Evolutionary conservation across 1,284 basidiomycete species (phyloP).

Genomic region (Microbotryum scabiosae): DNA sequence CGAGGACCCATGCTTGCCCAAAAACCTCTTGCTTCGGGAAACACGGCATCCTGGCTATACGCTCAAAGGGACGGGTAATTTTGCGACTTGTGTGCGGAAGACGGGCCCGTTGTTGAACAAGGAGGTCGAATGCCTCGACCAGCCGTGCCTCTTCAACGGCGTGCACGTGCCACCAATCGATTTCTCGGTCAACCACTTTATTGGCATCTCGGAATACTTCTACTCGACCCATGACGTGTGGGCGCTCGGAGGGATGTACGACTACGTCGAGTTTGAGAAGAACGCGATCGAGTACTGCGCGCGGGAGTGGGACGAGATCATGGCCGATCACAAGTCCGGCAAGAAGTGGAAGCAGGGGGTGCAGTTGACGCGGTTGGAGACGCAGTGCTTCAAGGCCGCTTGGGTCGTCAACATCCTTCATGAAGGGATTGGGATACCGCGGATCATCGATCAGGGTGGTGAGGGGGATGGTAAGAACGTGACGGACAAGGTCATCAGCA

Average conservation of each 20-base stretch:
- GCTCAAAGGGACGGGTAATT: slow-evolving; percentile 83
- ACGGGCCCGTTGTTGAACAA: slow-evolving; percentile 79
- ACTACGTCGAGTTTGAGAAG: slow-evolving; percentile 90
- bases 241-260: slow-evolving; percentile 78
- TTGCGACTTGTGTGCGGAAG: slow-evolving; percentile 67
- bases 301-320: slow-evolving; percentile 67
- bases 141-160: slow-evolving; percentile 95
- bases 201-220: slow-evolving; percentile 98
- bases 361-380: slow-evolving; percentile 73
- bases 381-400: slow-evolving; percentile 99
- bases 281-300: slow-evolving; percentile 81
- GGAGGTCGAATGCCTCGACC: slow-evolving; percentile 66
- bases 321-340: slow-evolving; percentile 56
- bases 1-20: slow-evolving; percentile 83
- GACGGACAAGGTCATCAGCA: slow-evolving; percentile 56
- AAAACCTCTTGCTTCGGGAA: slow-evolving; percentile 55
- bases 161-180: slow-evolving; percentile 62
- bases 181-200: slow-evolving; percentile 51
- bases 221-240: slow-evolving; percentile 97
- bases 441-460: slow-evolving; percentile 73
- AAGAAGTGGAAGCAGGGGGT: slow-evolving; percentile 48
- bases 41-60: slow-evolving; percentile 46
- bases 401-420: slow-evolving; percentile 96
- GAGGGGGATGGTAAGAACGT: slow-evolving; percentile 47
- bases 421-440: slow-evolving; percentile 89